Conservation (phyloP, 2,329 filamentous ascomycete species). For the Scortechinia acanthostroma region DNA sequence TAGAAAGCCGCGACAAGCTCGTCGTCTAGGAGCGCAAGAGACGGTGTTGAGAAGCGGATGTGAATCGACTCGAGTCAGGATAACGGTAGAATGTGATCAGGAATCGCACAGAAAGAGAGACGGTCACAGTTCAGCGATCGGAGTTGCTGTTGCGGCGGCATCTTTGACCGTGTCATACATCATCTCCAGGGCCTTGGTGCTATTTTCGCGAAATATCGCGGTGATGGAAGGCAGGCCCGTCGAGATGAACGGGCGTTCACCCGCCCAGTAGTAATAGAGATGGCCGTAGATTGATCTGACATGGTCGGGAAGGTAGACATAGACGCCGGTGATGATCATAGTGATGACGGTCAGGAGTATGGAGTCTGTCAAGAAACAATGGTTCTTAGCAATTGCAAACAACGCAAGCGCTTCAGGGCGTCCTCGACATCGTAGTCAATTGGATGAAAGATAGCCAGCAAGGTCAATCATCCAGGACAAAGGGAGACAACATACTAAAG, state of each 20-base stretch:
- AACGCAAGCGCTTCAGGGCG: too few relatives aligned
- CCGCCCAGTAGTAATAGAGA: slow-evolving; percentile 59
- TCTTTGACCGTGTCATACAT: neutral
- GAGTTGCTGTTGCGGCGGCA: neutral
- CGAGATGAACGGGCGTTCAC: slow-evolving; percentile 26
- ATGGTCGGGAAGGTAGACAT: slow-evolving; percentile 61
- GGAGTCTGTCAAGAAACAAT: too few relatives aligned
- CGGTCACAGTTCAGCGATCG: neutral
- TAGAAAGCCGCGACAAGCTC: too few relatives aligned
- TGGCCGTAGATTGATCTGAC: slow-evolving; percentile 48
- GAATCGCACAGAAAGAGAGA: neutral
- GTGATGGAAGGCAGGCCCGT: neutral
- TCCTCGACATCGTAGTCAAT: too few relatives aligned
- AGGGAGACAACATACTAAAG: slow-evolving; percentile 48
- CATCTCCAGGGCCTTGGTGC: neutral
- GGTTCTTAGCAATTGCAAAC: too few relatives aligned
- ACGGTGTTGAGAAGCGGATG: too few relatives aligned
- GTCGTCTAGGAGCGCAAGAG: too few relatives aligned
- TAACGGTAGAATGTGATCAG: too few relatives aligned
- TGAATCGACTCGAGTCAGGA: too few relatives aligned
- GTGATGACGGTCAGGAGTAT: slow-evolving; percentile 57
- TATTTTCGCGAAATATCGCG: neutral
- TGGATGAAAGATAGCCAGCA: too few relatives aligned
- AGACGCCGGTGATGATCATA: slow-evolving; percentile 54
- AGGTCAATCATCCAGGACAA: too few relatives aligned